Evolutionary conservation across 2,329 filamentous ascomycete genomes (phyloP), one percentile per base, ranked within the genome.

Genomic region (Trichocomaceae sp.): DNA sequence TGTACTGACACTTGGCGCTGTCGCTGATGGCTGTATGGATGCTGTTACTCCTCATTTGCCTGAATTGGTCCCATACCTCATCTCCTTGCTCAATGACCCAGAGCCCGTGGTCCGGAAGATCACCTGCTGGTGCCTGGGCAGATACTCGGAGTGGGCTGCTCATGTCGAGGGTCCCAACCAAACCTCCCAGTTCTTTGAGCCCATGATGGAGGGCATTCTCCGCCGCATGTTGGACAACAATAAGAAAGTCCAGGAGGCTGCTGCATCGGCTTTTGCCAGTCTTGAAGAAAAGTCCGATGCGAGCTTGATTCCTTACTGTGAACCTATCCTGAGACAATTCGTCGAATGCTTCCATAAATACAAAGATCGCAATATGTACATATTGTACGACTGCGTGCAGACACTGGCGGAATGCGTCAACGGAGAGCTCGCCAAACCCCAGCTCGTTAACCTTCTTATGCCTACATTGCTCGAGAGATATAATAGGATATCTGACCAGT

Each of bases 351-450:
- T 99, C 72, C 82, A 79, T 52, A 90, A 88, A 72, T 99, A 97
- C 82, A 97, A 99, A 79, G 92, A 97, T 72, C 86, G 90, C 65
- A 99, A 99, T 75, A 96, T 97, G 84, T 96, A 95, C 75, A 95
- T 97, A 53, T 82, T 99, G 33, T 99, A 99, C 75, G 93, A 99
- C 74, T 97, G 93, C 70, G 89, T 99, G 33, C 93, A 99, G 75
- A 99, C 93, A 0, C 78, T 99, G 55, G 93, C 93, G 3, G 93
- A 99, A 71, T 87, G 90, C 66, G 87, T 97, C 53, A 90, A 90
- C 10, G 84, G 86, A 6, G 83, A 87, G 33, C 78, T 99, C 60
- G 87, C 90, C n/a, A 80, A 83, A 58, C 87, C 87, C 6, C 83
- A 91, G 51, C 81, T 96, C n/a, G 84, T 91, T 41, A 82, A 87